Evolutionary conservation across 306 rosid species (phyloP).

Genomic region (Acacia confusa): DNA sequence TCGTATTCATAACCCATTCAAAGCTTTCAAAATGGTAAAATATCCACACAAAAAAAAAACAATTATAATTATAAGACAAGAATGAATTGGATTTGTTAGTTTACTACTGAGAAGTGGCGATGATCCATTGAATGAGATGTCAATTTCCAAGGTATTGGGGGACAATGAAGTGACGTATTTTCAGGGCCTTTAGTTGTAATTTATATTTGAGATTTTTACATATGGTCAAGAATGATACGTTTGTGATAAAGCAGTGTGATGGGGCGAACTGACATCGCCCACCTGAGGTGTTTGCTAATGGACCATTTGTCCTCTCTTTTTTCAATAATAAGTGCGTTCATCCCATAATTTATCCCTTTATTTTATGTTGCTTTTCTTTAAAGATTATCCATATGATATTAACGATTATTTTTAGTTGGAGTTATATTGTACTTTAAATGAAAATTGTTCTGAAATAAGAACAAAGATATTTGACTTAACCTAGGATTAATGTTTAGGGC

Average conservation of each 20-base stretch:
- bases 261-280: slow-evolving; percentile 13
- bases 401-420: background rate
- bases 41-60: background rate
- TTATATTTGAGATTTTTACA: background rate
- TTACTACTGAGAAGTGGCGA: background rate
- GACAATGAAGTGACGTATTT: background rate
- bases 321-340: background rate
- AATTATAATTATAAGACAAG: no score
- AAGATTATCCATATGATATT: background rate
- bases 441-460: no score
- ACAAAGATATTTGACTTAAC: no score
- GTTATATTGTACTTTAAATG: background rate
- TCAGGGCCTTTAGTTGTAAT: background rate
- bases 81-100: background rate
- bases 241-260: background rate
- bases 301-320: background rate
- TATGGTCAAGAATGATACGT: background rate
- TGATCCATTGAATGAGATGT: background rate
- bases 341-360: background rate
- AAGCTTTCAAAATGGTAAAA: background rate
- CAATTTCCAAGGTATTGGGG: background rate
- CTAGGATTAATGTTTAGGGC: no score
- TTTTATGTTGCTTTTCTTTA: background rate
- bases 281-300: slow-evolving; percentile 14
- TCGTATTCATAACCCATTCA: slow-evolving; percentile 38